These are phyloP conservation scores for Nicotiana otophora DNA, from an alignment of 257 asterid genomes.

Conservation along the genomic window DNA sequence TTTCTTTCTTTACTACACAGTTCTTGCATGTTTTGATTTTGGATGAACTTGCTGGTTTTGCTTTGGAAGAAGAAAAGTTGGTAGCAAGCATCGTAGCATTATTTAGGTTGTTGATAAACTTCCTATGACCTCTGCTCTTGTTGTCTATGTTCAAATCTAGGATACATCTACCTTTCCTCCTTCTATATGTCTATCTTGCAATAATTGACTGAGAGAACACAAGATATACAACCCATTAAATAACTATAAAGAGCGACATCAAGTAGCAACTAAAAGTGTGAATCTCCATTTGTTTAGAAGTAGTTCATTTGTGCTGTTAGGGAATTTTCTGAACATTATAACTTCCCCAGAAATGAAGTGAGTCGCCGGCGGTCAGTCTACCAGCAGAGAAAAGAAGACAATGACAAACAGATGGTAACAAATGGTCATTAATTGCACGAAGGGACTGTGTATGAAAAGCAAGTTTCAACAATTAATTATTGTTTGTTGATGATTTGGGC, in stretches of 20 bases:
- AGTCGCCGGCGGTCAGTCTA: slow-evolving; percentile 8
- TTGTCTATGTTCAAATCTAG: background rate
- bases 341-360: slow-evolving; percentile 23
- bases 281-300: background rate
- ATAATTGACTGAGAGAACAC: background rate
- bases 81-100: background rate
- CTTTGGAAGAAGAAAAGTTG: background rate
- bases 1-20: background rate
- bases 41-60: background rate
- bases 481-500: background rate
- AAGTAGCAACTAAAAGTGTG: background rate
- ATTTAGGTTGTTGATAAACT: background rate
- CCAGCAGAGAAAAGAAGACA: slow-evolving; percentile 20
- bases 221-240: background rate
- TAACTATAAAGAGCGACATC: background rate
- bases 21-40: background rate
- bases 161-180: background rate
- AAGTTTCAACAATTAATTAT: background rate
- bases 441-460: background rate
- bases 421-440: slow-evolving; percentile 6
- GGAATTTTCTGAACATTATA: background rate
- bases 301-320: background rate
- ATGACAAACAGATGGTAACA: slow-evolving; percentile 1
- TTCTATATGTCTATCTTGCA: background rate
- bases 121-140: background rate